A percentile compares a stretch with the other conserved stretches of the same genome.
Conservation (phyloP, 352 stramenopile genomes). For the Pythium coloratum region DNA sequence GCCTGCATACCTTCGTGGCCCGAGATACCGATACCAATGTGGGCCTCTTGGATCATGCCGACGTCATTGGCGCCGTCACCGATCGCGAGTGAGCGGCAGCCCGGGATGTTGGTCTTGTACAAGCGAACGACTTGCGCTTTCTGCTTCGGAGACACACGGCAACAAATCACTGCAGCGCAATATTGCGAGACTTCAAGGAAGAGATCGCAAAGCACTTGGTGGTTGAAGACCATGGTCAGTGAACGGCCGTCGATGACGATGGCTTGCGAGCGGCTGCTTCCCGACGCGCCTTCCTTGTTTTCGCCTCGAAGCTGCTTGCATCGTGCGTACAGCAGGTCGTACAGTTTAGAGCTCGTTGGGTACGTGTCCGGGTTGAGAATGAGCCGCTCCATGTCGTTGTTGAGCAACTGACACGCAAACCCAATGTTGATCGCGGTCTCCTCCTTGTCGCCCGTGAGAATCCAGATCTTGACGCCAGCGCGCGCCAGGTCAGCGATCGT, state of each 20-base stretch:
- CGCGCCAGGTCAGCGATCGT: slow-evolving; percentile 74
- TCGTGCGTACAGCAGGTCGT: slow-evolving; percentile 54
- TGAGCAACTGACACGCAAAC: slow-evolving; percentile 95
- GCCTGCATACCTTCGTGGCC: slow-evolving; percentile 99
- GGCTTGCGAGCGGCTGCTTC: slow-evolving; percentile 31
- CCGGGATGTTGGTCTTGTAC: slow-evolving; percentile 82
- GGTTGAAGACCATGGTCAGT: slow-evolving; percentile 77
- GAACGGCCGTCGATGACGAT: slow-evolving; percentile 78
- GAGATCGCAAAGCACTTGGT: slow-evolving; percentile 65
- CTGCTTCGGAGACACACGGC: slow-evolving; percentile 91
- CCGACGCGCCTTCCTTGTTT: slow-evolving; percentile 24
- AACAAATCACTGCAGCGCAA: slow-evolving; percentile 89
- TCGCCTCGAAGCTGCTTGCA: slow-evolving; percentile 47
- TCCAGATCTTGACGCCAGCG: slow-evolving; percentile 85
- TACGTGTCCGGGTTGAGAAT: slow-evolving; percentile 75
- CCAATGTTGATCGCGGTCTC: slow-evolving; percentile 97
- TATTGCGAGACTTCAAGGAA: slow-evolving; percentile 86
- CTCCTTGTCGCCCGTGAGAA: slow-evolving; percentile 91
- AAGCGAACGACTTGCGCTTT: slow-evolving; percentile 89
- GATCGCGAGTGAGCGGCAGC: slow-evolving; percentile 93
- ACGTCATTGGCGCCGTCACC: slow-evolving; percentile 99
- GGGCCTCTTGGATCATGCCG: slow-evolving; percentile 99
- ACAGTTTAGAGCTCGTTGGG: slow-evolving; percentile 51
- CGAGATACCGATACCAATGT: slow-evolving; percentile 98
- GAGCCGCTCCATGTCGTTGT: slow-evolving; percentile 93